Base-by-base conservation (phyloP, 176 grass and related monocot species). In the Cenchrus americanus region DNA sequence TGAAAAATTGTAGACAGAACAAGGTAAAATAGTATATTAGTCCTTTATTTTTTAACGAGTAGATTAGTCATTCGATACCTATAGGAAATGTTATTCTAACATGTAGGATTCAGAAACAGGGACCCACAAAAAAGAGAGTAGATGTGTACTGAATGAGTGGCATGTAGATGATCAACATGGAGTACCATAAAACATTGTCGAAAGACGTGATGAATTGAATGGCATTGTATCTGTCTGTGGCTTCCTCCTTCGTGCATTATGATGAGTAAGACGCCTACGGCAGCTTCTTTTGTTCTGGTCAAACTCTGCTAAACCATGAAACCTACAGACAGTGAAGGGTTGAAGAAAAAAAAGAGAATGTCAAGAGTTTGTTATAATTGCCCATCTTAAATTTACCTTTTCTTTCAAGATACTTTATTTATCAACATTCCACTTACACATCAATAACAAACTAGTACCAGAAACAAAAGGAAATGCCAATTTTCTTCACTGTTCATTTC, bases 211-310 rank as follows among this genome's bases (percentile, higher is more conserved):
- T 62, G 93, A 88, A 86, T 66, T 55, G 61, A 95, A 92, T 30
- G 93, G 90, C 78, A 90, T 81, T 14, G 90, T 51, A 54, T 86
- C 90, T 24, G 85, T 75, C 14, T 83, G 93, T 9, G 90, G 93
- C 62, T 95, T 95, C 68, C 93, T 90, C 46, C 93, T 88, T 4
- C 93, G 82, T 32, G 93, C 93, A 62, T 95, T 95, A 59, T 95
- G 93, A 69, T 92, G 87, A 63, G 90, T 88, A 8, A 95, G 83
- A 27, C 93, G 89, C 42, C 85, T 75, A 15, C 93, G 89, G 10
- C 93, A 95, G 51, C 93, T 95, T 83, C 90, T 78, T 75, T 95
- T 95, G 79, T 92, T 92, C 90, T 95, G 87, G 79, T 95, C 93
- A 84, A 95, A 95, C 85, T 92, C 93, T 14, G 83, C 44, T 77